These are phyloP conservation scores for Hirschfeldia incana DNA, from an alignment of 345 rosid genomes.

Conservation along the genomic window DNA sequence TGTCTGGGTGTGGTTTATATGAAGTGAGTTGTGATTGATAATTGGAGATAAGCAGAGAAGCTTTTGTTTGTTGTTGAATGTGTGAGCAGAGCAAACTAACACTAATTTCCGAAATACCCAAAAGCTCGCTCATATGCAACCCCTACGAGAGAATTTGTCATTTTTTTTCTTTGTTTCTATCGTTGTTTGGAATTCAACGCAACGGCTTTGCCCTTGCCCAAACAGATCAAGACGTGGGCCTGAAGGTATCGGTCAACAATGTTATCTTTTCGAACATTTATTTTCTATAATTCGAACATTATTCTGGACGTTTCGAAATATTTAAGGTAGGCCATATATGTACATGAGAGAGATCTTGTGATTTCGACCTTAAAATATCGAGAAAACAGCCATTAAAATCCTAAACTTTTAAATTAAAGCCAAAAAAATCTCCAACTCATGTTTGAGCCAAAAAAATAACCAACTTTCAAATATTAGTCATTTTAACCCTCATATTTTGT, in stretches of 20 bases:
- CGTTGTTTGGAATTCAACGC: background rate
- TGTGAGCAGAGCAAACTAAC: conserved; percentile 73
- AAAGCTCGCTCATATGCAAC: background rate
- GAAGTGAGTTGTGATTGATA: background rate
- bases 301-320: background rate
- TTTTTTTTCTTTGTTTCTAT: background rate
- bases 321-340: background rate
- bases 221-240: background rate
- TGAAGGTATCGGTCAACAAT: background rate
- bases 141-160: background rate
- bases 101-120: conserved; percentile 52
- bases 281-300: background rate
- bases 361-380: background rate
- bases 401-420: too few species aligned
- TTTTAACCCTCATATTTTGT: too few species aligned
- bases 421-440: too few species aligned
- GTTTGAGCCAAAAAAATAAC: too few species aligned
- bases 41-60: background rate
- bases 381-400: too few species aligned
- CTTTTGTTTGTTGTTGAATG: conserved; percentile 4
- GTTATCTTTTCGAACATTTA: background rate
- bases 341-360: background rate
- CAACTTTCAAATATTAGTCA: too few species aligned
- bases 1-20: background rate
- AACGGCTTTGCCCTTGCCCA: background rate